Base-by-base conservation (phyloP, 1,139 yeast genomes). In the Pneumocystis carinii region DNA sequence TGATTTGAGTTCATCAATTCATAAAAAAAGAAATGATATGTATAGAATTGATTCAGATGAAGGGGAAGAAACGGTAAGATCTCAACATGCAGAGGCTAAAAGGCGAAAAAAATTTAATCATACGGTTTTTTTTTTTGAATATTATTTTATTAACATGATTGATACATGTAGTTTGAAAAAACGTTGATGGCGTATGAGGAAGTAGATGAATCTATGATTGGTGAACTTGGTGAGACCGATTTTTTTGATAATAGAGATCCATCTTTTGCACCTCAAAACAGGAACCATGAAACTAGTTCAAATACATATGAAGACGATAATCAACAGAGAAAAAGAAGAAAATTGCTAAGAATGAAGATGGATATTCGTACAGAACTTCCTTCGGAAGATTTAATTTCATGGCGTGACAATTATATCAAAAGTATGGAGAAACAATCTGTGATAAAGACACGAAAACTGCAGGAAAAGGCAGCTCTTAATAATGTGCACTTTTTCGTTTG, bases 351-450 rank as follows among this genome's bases (percentile, higher is more conserved):
- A 29, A 14, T 29, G 7, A 57, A 24, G 4, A 24, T 32, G 2
- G 59, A 57, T 27, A 19, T 39, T 12, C 24, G 32, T 37, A 57
- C 38, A 10, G 59, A 57, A 29, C 24, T 57, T 15, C 59, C 38
- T 2, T 57, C 59, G 24, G 42, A 39, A 12, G 38, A 57, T 19
- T 36, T 57, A 6, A 37, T 57, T 39, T 37, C 29, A 37, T 57
- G 59, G 59, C 59, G 59, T 12, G 59, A 57, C 8, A 19, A 57
- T 57, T 57, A 57, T 57, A 15, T 39, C 29, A 37, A 37, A 37
- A 39, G 19, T 17, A 57, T 57, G 59, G 29, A 57, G 12, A 39
- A 37, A 37, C 59, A 57, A 57, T 37, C 59, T 27, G 27, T n/a
- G 2, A 19, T 57, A 37, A 57, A 19, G 29, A 24, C 15, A 19